Base-by-base conservation (phyloP, 306 rosid species). In the Medicago arabica region DNA sequence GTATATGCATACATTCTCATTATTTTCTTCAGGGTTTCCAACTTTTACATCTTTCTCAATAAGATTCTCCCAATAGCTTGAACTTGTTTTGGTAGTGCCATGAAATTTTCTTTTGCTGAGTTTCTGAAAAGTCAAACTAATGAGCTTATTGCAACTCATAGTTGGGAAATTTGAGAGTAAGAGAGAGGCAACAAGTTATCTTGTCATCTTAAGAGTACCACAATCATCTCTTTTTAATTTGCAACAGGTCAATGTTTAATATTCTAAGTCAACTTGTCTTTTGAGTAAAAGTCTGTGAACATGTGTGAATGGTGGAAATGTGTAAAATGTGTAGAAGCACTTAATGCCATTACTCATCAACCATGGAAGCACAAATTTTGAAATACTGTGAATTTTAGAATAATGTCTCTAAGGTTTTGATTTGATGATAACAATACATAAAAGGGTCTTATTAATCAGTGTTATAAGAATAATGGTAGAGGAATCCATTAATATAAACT, bases 1-100 rank as follows among this genome's bases (percentile, higher is more conserved):
- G 31, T 76, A 76, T 63, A 82, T 82, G 85, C 82, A 82, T 54
- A 7, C 1, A 2, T 1, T 50, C n/a, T 68, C 14, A 55, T 43
- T 23, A 39, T 53, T 46, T 75, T 63, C 54, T 69, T 64, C 67
- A 17, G 63, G 31, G 31, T 28, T 28, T 28, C 31, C 31, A 28
- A 28, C 11, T 28, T 28, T 28, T 28, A 3, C 31, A 28, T 28
- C 39, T 44, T 28, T 28, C 31, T 28, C 31, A 28, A 28, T 19
- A 28, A 53, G 9, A 15, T 14, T 18, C 19, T 63, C 75, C 69
- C 81, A 81, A 41, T 62, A 62, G 31, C 4, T 28, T 28, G 31
- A 15, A 55, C 43, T 71, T 71, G 53, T 38, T 62, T 23, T 7
- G 15, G 55, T 6, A 31, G 12, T 28, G 5, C 7, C 28, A n/a